phyloP scores from a whole-genome alignment of 2,329 filamentous ascomycete species.

The Cylindrodendrum hubeiense region DNA sequence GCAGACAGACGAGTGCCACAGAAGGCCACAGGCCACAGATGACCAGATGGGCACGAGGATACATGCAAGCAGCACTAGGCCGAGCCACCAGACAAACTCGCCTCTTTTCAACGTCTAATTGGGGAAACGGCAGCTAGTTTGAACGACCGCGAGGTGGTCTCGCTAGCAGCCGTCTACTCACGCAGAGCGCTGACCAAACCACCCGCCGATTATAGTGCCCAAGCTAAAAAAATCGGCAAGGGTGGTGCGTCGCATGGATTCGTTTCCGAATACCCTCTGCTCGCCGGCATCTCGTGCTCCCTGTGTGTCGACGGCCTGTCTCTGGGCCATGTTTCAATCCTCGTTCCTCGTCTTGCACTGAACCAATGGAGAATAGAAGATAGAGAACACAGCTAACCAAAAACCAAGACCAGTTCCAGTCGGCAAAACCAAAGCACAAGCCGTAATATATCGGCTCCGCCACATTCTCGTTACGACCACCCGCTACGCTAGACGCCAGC shows the following conservation, averaged over 20 bases:
- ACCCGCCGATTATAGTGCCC: background rate
- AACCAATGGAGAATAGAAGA: background rate
- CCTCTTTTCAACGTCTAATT: background rate
- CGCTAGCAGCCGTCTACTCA: background rate
- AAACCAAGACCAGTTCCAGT: background rate
- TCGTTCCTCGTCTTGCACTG: too few relatives aligned
- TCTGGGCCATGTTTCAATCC: background rate
- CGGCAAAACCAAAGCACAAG: background rate
- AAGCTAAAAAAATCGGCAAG: background rate
- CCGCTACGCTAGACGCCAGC: constrained; percentile 7
- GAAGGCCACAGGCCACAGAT: background rate
- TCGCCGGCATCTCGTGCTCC: background rate
- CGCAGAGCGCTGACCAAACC: background rate
- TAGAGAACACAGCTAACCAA: background rate
- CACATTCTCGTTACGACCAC: constrained; percentile 5
- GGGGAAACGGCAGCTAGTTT: background rate
- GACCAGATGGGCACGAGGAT: background rate
- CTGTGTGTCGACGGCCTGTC: background rate
- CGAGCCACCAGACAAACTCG: constrained; percentile 4
- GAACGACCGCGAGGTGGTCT: background rate
- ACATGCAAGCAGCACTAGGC: background rate
- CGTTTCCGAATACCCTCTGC: background rate
- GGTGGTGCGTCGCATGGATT: background rate
- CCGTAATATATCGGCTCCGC: constrained; percentile 17
- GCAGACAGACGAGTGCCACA: background rate